Evolutionary conservation across 768 basidiomycete genomes (phyloP), one percentile per base, ranked within the genome.

Genomic region (Boletus sp.): DNA sequence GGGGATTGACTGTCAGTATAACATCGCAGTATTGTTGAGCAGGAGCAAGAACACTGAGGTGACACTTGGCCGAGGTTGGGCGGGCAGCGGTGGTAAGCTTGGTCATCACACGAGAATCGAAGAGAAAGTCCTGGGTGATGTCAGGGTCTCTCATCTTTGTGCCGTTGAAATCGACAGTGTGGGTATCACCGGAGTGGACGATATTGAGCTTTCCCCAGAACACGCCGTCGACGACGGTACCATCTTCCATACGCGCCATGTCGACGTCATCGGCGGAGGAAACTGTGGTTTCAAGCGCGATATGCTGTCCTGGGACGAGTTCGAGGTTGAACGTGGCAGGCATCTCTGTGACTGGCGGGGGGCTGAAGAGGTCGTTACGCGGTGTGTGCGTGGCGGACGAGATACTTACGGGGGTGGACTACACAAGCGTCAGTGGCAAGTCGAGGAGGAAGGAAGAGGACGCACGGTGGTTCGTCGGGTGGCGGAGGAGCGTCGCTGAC

Each of bases 181-280:
- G 91, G 17, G 73, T 84, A 62, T 89, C 87, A 32, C 84, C 88
- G 1, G 81, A 75, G 64, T 93, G 91, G 13, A 91, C 81, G 47
- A 93, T 89, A 60, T 83, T 83, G 50, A 93, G 82, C 65, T 92
- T 92, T 5, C 91, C 91, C 89, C 88, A 93, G 72, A 92, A 93
- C 70, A 82, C 74, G 38, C 91, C 91, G 46, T 90, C 91, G 19
- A 93, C 91, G 23, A 83, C 75, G 14, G 88, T 92, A 1, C 90
- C 91, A 62, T 93, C 91, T 59, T 93, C 91, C 87, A 90, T 91
- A 47, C 88, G 81, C 3, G 91, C 87, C 91, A 93, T 93, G 67
- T 93, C 91, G 34, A 92, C 79, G 60, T 92, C 91, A 34, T 88
- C 87, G 42, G 80, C 82, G 3, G 91, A 92, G 49, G 81, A 78